phyloP scores from a whole-genome alignment of 1,284 basidiomycete species.

The Lentinus polychrous region DNA sequence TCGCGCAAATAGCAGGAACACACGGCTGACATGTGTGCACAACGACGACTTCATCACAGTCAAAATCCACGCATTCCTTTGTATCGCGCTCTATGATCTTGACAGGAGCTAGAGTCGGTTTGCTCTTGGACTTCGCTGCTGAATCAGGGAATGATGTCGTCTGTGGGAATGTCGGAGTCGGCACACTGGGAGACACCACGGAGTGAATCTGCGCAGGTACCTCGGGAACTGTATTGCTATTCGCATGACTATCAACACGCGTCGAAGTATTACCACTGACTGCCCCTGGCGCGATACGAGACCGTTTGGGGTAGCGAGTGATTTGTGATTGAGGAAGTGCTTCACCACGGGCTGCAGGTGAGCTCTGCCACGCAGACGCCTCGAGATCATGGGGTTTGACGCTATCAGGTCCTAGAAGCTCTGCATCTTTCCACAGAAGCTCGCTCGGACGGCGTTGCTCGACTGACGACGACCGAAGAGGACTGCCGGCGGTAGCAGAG shows the following conservation, averaged over 20 bases:
- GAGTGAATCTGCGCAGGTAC: too few species aligned
- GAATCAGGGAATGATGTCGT: neutral
- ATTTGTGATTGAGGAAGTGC: neutral
- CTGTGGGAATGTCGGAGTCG: too few species aligned
- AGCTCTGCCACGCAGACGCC: conserved; percentile 29
- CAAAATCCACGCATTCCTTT: neutral
- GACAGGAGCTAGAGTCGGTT: neutral
- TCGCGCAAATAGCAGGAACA: conserved; percentile 52
- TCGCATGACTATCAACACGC: too few species aligned
- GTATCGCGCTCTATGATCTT: neutral
- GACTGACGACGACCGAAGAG: neutral
- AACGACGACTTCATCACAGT: conserved; percentile 26
- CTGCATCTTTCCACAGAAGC: conserved; percentile 38
- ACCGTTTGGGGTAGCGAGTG: neutral
- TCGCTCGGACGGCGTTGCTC: conserved; percentile 18
- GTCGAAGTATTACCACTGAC: too few species aligned
- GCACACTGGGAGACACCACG: too few species aligned
- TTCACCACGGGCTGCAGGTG: neutral
- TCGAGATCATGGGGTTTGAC: conserved; percentile 39
- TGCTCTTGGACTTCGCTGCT: neutral
- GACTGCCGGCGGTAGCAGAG: conserved; percentile 4
- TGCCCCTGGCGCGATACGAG: too few species aligned
- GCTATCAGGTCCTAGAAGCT: conserved; percentile 42
- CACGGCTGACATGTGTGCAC: conserved; percentile 57
- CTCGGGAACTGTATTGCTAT: too few species aligned